These are phyloP conservation scores for Xylaria nigripes DNA, from an alignment of 495 filamentous ascomycete genomes.

Conservation along the genomic window DNA sequence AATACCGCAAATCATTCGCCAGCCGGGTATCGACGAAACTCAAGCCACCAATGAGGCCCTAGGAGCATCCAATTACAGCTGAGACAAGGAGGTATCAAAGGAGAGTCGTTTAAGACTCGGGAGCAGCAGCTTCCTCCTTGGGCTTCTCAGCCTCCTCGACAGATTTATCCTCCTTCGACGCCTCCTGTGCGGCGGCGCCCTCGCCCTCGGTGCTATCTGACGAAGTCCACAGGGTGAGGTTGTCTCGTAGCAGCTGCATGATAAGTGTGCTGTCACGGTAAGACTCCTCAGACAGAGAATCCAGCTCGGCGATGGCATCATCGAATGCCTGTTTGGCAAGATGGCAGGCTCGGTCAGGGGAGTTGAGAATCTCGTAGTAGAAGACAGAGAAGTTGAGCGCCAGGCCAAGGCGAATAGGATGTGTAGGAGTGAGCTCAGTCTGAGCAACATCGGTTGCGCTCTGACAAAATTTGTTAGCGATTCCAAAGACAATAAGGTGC, in stretches of 20 bases:
- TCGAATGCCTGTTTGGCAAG: constrained; percentile 99
- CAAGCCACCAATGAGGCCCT: constrained; percentile 18
- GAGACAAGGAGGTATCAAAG: constrained; percentile 22
- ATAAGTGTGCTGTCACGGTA: constrained; percentile 99
- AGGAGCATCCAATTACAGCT: constrained; percentile 23
- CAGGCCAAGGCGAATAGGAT: constrained; percentile 96
- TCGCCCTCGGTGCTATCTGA: constrained; percentile 85
- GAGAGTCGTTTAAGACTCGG: constrained; percentile 24
- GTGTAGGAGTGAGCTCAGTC: constrained; percentile 93
- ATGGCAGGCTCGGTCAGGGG: constrained; percentile 96
- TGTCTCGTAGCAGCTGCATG: constrained; percentile 99
- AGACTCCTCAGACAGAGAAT: constrained; percentile 96
- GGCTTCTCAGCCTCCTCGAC: constrained; percentile 46
- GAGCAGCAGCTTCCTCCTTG: constrained; percentile 42
- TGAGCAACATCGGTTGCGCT: constrained; percentile 97
- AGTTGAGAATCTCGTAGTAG: constrained; percentile 99
- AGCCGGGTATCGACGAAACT: constrained; percentile 25
- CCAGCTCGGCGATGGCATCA: constrained; percentile 97
- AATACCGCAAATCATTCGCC: constrained; percentile 23
- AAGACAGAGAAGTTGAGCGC: constrained; percentile 99
- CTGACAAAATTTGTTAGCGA: constrained; percentile 34
- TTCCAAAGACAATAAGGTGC: not conserved
- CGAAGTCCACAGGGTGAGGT: constrained; percentile 98
- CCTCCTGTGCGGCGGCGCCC: constrained; percentile 54
- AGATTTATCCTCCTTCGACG: constrained; percentile 47